A percentile compares a stretch with the other conserved stretches of the same genome.
Evolutionary conservation across 2,329 filamentous ascomycete genomes (phyloP).

Genomic region (Monosporascus sp.): DNA sequence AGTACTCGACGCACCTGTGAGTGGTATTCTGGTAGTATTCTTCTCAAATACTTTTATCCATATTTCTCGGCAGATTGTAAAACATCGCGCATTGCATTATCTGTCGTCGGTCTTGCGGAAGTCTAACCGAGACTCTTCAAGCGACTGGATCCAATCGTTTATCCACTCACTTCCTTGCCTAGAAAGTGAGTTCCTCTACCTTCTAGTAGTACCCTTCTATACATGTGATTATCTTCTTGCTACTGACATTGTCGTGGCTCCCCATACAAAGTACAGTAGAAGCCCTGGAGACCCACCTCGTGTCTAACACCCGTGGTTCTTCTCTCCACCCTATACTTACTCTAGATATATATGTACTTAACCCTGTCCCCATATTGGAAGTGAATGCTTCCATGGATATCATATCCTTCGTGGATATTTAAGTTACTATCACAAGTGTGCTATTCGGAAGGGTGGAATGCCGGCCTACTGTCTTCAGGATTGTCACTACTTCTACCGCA

Average conservation of each 20-base stretch:
- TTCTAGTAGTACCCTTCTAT: constrained; percentile 20
- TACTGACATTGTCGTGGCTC: constrained; percentile 11
- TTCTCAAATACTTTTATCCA: constrained; percentile 20
- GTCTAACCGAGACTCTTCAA: constrained; percentile 18
- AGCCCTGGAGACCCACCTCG: neutral
- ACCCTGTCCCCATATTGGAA: neutral
- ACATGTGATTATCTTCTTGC: constrained; percentile 25
- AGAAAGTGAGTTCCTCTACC: constrained; percentile 24
- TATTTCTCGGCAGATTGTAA: constrained; percentile 21
- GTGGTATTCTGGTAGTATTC: constrained; percentile 7
- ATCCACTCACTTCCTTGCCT: constrained; percentile 13
- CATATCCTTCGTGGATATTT: constrained; percentile 6
- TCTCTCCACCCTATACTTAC: neutral
- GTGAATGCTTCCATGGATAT: constrained; percentile 1
- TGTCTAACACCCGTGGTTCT: neutral
- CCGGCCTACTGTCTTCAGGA: constrained; percentile 78
- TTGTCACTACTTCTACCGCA: constrained; percentile 92
- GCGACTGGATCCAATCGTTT: constrained; percentile 22
- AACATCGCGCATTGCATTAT: constrained; percentile 12
- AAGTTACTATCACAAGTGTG: constrained; percentile 12
- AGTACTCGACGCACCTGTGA: constrained; percentile 17
- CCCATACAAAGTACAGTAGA: constrained; percentile 7
- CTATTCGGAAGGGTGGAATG: constrained; percentile 54
- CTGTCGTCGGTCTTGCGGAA: constrained; percentile 28
- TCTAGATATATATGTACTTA: neutral